These are phyloP conservation scores for Nyctanthes arbortristis DNA, from an alignment of 257 asterid genomes.

Conservation along the genomic window DNA sequence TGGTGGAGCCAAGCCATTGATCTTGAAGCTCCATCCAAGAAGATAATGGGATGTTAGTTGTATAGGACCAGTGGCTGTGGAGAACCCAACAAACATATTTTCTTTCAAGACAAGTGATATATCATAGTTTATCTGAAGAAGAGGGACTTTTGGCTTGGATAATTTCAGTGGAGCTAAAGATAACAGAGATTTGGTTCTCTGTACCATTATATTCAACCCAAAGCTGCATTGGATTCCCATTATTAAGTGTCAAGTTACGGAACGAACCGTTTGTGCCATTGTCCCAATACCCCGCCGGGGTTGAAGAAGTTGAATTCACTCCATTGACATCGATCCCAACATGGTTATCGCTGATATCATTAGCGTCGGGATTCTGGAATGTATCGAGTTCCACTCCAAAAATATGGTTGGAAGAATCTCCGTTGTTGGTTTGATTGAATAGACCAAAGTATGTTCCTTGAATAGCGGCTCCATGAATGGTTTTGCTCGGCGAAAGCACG, in stretches of 20 bases:
- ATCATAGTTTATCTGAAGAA: conserved; percentile 31
- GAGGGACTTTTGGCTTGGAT: conserved; percentile 47
- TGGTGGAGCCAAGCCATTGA: conserved; percentile 34
- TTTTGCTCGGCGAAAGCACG: conserved; percentile 50
- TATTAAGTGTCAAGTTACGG: conserved; percentile 40
- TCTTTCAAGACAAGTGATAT: conserved; percentile 40
- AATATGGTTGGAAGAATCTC: conserved; percentile 47
- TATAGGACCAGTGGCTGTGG: conserved; percentile 44
- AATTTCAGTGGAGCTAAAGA: conserved; percentile 40
- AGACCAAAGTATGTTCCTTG: conserved; percentile 55
- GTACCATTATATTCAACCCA: conserved; percentile 58
- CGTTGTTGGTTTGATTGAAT: conserved; percentile 50
- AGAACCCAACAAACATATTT: conserved; percentile 64
- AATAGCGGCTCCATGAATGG: conserved; percentile 34
- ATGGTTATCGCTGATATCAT: conserved; percentile 52
- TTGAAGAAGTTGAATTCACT: conserved; percentile 25
- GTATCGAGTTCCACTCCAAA: conserved; percentile 69
- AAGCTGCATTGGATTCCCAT: conserved; percentile 44
- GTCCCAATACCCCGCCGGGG: conserved; percentile 44
- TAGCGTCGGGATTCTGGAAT: conserved; percentile 35
- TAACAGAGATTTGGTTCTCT: conserved; percentile 32
- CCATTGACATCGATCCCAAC: conserved; percentile 58
- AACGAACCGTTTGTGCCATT: conserved; percentile 22
- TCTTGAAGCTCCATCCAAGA: conserved; percentile 64
- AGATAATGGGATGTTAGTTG: conserved; percentile 47